A percentile compares a stretch with the other conserved stretches of the same genome.
Conservation (phyloP, 345 rosid species). For the Sisymbrium altissimum region DNA sequence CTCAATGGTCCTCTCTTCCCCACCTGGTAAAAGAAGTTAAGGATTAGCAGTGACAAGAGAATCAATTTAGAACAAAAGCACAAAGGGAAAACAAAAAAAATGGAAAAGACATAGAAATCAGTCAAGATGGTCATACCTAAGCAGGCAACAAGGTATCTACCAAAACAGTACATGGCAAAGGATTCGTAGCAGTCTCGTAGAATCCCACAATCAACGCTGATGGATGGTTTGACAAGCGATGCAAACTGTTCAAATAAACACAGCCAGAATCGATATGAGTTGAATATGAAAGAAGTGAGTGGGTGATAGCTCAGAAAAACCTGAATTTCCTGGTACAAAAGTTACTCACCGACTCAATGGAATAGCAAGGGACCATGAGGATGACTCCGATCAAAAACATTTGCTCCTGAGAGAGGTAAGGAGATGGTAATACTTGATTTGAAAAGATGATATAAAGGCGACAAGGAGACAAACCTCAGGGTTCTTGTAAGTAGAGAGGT, state of each 20-base stretch:
- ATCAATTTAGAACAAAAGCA: background rate
- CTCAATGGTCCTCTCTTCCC: conserved; percentile 83
- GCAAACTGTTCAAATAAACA: conserved; percentile 53
- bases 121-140: conserved; percentile 55
- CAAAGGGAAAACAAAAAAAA: background rate
- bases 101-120: background rate
- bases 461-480: conserved; percentile 62
- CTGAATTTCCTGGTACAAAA: background rate
- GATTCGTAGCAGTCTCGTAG: conserved; percentile 98
- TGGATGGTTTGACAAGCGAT: conserved; percentile 82
- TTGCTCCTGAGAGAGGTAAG: conserved; percentile 63
- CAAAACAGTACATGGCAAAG: conserved; percentile 99
- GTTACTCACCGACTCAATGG: conserved; percentile 77
- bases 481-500: conserved; percentile 90
- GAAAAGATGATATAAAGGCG: background rate
- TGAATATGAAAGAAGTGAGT: background rate
- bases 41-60: background rate
- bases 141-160: conserved; percentile 98
- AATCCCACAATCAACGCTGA: conserved; percentile 84
- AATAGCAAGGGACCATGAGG: conserved; percentile 97
- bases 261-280: background rate
- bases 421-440: background rate
- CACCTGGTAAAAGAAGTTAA: conserved; percentile 47
- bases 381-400: conserved; percentile 95
- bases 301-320: background rate